Evolutionary conservation across 371 early-diverging fungal genomes (phyloP), one percentile per base, ranked within the genome.

Genomic region (Mucor irregularis): DNA sequence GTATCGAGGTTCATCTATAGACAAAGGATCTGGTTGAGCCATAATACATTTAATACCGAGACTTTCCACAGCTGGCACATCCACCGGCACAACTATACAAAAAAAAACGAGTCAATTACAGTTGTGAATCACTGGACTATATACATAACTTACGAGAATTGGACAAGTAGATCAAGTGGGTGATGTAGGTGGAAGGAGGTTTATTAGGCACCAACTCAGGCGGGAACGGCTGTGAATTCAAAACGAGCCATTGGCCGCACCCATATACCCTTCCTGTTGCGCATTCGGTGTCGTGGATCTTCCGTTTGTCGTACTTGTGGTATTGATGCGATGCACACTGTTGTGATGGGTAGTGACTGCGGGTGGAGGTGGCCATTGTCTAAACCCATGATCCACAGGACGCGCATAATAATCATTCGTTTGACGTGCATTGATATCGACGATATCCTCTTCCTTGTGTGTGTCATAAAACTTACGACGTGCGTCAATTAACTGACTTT

Each of bases 101-200:
- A 39, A 39, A 21, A 22, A 21, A 24, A 42, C 2, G 3, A 22
- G 21, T 22, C n/a, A n/a, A n/a, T n/a, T n/a, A n/a, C n/a, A n/a
- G n/a, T n/a, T n/a, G n/a, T n/a, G n/a, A n/a, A n/a, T n/a, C n/a
- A n/a, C n/a, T n/a, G n/a, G n/a, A n/a, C n/a, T n/a, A n/a, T n/a
- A n/a, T n/a, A n/a, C n/a, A 3, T 24, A 8, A 42, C 42, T 42
- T 42, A 42, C 42, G 72, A 4, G 83, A 81, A 53, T 85, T 85
- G 43, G 83, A 80, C 43, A 86, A 66, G 42, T 83, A 90, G 22
- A 88, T 63, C 49, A 90, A 33, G 60, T 88, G 88, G 2, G 88
- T 88, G 42, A 90, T 85, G 53, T 81, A 90, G 16, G 79, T 71
- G 0, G 68, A 61, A 9, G 89, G 86, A 16, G 81, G 80, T 49